Evolutionary conservation across 345 rosid species (phyloP).

Genomic region (Trapa incisa): DNA sequence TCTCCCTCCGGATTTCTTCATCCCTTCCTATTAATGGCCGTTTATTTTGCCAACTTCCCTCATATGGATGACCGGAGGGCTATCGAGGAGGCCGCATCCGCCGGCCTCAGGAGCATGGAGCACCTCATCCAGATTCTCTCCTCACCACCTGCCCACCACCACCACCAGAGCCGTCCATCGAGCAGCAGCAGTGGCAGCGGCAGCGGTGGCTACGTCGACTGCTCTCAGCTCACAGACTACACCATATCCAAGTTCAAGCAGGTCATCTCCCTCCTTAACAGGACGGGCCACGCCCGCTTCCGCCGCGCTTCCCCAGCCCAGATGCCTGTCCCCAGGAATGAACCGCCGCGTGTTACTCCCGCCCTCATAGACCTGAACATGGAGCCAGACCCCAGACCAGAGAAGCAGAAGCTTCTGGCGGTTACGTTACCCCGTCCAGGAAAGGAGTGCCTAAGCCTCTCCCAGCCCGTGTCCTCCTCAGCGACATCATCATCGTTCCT

Average conservation of each 20-base stretch:
- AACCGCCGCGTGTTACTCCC: background rate
- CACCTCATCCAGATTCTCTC: constrained; percentile 29
- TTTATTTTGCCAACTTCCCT: constrained; percentile 17
- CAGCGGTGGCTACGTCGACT: constrained; percentile 6
- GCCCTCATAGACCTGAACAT: constrained; percentile 1
- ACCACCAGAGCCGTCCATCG: background rate
- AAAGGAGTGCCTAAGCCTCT: constrained; percentile 8
- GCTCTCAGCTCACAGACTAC: constrained; percentile 22
- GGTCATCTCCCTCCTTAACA: constrained; percentile 28
- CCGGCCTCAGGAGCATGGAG: constrained; percentile 37
- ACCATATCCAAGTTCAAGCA: constrained; percentile 36
- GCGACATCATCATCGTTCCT: constrained; percentile 27
- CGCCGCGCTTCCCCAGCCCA: constrained; percentile 19
- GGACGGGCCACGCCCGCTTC: constrained; percentile 45
- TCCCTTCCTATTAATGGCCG: constrained; percentile 11
- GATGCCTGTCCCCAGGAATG: constrained; percentile 3
- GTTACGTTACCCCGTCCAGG: background rate
- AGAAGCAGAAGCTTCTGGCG: background rate
- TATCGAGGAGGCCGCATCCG: constrained; percentile 33
- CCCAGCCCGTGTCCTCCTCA: constrained; percentile 16
- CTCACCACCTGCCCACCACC: constrained; percentile 5
- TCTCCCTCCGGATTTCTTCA: background rate
- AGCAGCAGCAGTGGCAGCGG: background rate
- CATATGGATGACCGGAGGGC: constrained; percentile 26
- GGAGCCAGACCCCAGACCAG: constrained; percentile 6